Percentiles rank a stretch among this genome's conserved stretches.
Evolutionary conservation across 2,329 filamentous ascomycete species (phyloP).

Genomic region (Xylariaceae sp.): DNA sequence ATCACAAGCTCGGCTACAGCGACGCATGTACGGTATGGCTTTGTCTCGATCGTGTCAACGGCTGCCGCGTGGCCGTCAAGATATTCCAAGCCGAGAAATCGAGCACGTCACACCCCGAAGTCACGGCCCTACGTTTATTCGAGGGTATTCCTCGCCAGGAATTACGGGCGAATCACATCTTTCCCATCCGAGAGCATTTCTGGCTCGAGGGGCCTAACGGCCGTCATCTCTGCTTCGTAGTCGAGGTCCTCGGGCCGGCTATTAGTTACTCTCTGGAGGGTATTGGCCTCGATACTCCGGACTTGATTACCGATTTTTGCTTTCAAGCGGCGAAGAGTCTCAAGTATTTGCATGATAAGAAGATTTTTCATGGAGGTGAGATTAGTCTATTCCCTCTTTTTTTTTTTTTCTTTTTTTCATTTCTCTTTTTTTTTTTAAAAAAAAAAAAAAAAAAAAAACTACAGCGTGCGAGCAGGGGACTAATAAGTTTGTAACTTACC

Average conservation of each 20-base stretch:
- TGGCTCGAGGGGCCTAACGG: slow-evolving; percentile 13
- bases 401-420: neutral
- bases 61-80: slow-evolving; percentile 2
- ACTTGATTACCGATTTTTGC: slow-evolving; percentile 7
- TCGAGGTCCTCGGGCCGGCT: slow-evolving; percentile 2
- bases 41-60: slow-evolving; percentile 1
- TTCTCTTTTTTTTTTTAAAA: neutral
- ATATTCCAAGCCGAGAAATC: slow-evolving; percentile 3
- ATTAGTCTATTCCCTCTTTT: neutral
- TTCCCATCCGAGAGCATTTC: slow-evolving; percentile 5
- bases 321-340: slow-evolving; percentile 5
- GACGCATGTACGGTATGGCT: slow-evolving; percentile 7
- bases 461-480: neutral
- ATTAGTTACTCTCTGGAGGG: slow-evolving; percentile 2
- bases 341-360: slow-evolving; percentile 7
- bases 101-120: neutral
- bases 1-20: slow-evolving; percentile 11
- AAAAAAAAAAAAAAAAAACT: too few relatives aligned
- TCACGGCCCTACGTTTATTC: slow-evolving; percentile 3
- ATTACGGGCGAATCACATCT: slow-evolving; percentile 7
- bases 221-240: slow-evolving; percentile 11
- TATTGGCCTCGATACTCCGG: slow-evolving; percentile 5
- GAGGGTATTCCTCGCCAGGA: neutral
- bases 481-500: neutral
- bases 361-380: slow-evolving; percentile 14